Evolutionary conservation across 352 stramenopile genomes (phyloP).

Genomic region (Phytophthora citrophthora): DNA sequence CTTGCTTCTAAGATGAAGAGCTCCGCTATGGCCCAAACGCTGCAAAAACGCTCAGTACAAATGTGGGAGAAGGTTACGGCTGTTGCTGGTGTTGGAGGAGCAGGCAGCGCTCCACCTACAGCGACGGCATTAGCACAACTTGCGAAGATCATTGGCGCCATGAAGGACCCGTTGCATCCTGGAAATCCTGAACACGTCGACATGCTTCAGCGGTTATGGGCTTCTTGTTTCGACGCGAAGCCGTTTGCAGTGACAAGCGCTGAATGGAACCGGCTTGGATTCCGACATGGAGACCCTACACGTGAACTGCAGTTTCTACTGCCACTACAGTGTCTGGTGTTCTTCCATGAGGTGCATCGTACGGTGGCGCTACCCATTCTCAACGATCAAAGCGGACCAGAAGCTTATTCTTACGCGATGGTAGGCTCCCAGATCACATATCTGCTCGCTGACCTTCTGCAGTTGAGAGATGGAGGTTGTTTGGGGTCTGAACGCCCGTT

Average conservation of each 20-base stretch:
- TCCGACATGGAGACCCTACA: slow-evolving; percentile 72
- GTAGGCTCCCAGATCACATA: slow-evolving; percentile 61
- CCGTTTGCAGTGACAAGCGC: slow-evolving; percentile 53
- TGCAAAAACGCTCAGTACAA: slow-evolving; percentile 78
- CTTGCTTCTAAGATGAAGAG: slow-evolving; percentile 86
- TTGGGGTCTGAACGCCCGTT: slow-evolving; percentile 79
- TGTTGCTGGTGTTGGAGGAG: slow-evolving; percentile 18
- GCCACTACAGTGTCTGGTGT: slow-evolving; percentile 81
- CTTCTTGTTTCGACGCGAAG: slow-evolving; percentile 69
- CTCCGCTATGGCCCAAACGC: slow-evolving; percentile 62
- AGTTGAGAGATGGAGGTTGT: slow-evolving; percentile 77
- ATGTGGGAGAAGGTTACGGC: slow-evolving; percentile 80
- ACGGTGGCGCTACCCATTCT: slow-evolving; percentile 71
- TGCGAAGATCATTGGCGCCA: slow-evolving; percentile 65
- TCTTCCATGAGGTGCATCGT: slow-evolving; percentile 81
- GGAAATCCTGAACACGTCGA: slow-evolving; percentile 75
- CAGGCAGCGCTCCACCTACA: slow-evolving; percentile 54
- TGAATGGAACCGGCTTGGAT: slow-evolving; percentile 69
- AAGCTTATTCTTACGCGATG: slow-evolving; percentile 70
- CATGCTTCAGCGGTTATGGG: slow-evolving; percentile 72
- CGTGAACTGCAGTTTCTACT: slow-evolving; percentile 74
- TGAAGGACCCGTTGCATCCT: slow-evolving; percentile 66
- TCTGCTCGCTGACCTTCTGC: slow-evolving; percentile 70
- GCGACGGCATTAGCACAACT: slow-evolving; percentile 68
- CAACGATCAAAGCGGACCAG: slow-evolving; percentile 60